Evolutionary conservation across 1,284 basidiomycete species (phyloP).

Genomic region (Sanguinoderma infundibulare): DNA sequence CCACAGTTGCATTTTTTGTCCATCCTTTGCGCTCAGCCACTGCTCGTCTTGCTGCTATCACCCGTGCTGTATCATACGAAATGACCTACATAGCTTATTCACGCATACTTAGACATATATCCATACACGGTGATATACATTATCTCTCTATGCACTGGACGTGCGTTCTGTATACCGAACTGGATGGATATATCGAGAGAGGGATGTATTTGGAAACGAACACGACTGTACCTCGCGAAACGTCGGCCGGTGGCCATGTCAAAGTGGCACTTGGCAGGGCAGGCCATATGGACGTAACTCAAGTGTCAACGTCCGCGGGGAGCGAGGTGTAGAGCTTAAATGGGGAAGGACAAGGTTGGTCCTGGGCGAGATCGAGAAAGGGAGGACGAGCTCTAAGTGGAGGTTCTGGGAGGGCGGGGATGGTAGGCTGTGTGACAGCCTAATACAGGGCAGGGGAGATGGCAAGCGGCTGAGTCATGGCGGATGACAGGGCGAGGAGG

Average conservation of each 20-base stretch:
- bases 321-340: not conserved
- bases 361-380: not conserved
- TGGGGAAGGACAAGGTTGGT: not conserved
- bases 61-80: slow-evolving; percentile 26
- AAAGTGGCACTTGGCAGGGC: not conserved
- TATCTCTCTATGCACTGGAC: slow-evolving; percentile 6
- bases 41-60: slow-evolving; percentile 4
- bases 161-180: not conserved
- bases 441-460: slow-evolving; percentile 2
- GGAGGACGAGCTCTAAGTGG: not conserved
- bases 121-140: slow-evolving; percentile 28
- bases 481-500: slow-evolving; percentile 1
- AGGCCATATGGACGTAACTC: too few species aligned
- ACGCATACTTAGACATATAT: slow-evolving; percentile 26
- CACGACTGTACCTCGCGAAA: not conserved
- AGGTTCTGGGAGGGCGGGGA: not conserved
- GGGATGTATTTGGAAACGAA: slow-evolving; percentile 2
- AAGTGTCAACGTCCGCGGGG: not conserved
- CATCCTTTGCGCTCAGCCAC: too few species aligned
- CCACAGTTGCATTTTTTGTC: too few species aligned
- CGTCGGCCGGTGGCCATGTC: not conserved
- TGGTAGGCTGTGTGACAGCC: slow-evolving; percentile 2
- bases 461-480: slow-evolving; percentile 8
- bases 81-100: slow-evolving; percentile 26
- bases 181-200: slow-evolving; percentile 11